Conservation (phyloP, 2,329 filamentous ascomycete species). For the Coniochaeta sp. region DNA sequence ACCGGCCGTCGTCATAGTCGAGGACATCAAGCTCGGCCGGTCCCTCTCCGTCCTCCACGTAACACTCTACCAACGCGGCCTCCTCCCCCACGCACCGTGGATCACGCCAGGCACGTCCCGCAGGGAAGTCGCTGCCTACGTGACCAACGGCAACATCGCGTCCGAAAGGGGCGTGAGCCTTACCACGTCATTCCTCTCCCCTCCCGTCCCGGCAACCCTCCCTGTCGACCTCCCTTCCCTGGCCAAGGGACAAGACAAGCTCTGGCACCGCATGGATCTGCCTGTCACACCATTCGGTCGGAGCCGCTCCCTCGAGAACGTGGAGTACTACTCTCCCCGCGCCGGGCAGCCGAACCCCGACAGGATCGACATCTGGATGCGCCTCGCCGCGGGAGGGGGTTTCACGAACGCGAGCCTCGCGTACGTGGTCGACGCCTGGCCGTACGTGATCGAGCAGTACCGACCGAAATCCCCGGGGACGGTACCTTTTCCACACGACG, state of each 20-base stretch:
- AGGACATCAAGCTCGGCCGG: constrained; percentile 34
- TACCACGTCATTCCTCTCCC: constrained; percentile 17
- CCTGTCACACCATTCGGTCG: constrained; percentile 9
- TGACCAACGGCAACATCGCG: constrained; percentile 29
- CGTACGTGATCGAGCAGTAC: constrained; percentile 53
- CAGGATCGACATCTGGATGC: constrained; percentile 60
- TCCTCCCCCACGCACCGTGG: constrained; percentile 26
- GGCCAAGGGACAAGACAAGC: constrained; percentile 14
- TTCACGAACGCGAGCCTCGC: constrained; percentile 61
- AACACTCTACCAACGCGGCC: constrained; percentile 31
- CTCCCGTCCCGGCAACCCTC: constrained; percentile 12
- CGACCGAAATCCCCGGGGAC: constrained; percentile 22
- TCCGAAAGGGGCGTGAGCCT: constrained; percentile 24
- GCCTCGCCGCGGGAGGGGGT: constrained; percentile 48
- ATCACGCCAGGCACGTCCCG: constrained; percentile 21
- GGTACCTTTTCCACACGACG: constrained; percentile 24
- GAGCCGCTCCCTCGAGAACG: constrained; percentile 20
- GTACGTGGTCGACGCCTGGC: constrained; percentile 63
- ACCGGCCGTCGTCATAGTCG: constrained; percentile 28
- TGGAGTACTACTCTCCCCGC: constrained; percentile 22
- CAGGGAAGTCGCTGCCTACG: constrained; percentile 26
- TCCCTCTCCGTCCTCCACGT: constrained; percentile 33
- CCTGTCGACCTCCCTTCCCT: constrained; percentile 18
- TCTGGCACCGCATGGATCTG: constrained; percentile 18
- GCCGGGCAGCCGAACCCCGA: background rate